These are phyloP conservation scores for Quambalaria eucalypti DNA, from an alignment of 1,284 basidiomycete genomes.

Conservation along the genomic window DNA sequence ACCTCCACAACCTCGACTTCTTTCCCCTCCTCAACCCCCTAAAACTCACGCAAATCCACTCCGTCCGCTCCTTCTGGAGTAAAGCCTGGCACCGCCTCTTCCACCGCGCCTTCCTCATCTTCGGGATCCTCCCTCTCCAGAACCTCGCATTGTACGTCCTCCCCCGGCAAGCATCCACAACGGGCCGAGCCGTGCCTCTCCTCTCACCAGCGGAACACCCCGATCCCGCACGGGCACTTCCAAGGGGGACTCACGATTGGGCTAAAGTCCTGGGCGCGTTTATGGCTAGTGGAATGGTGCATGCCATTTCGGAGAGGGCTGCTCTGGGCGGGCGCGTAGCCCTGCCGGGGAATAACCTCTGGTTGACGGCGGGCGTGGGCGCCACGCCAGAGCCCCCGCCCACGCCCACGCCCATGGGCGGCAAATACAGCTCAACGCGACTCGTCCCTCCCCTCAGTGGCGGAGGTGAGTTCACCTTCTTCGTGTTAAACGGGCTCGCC, in stretches of 20 bases:
- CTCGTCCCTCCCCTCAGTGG: conserved; percentile 22
- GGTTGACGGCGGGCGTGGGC: conserved; percentile 6
- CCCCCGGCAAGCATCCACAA: background rate
- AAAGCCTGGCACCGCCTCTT: conserved; percentile 25
- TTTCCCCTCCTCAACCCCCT: conserved; percentile 27
- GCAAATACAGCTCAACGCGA: conserved; percentile 9
- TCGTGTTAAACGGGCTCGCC: conserved; percentile 27
- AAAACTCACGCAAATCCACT: conserved; percentile 14
- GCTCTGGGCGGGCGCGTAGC: conserved; percentile 22
- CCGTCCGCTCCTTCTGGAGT: conserved; percentile 20
- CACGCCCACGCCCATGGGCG: background rate
- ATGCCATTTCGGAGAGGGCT: conserved; percentile 20
- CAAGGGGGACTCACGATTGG: conserved; percentile 24
- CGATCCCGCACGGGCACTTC: conserved; percentile 18
- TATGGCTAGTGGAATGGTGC: conserved; percentile 21
- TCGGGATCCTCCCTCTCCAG: conserved; percentile 22
- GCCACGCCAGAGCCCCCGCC: background rate
- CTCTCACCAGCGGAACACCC: conserved; percentile 13
- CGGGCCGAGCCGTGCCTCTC: background rate
- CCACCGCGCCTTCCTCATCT: conserved; percentile 21
- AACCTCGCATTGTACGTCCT: conserved; percentile 13
- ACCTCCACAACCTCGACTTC: conserved; percentile 26
- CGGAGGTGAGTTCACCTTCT: conserved; percentile 26
- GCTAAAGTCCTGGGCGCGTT: conserved; percentile 30
- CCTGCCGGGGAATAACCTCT: conserved; percentile 20